Percentiles rank a stretch among this genome's conserved stretches.
phyloP scores from a whole-genome alignment of 495 filamentous ascomycete species.

The Neurospora sp. region DNA sequence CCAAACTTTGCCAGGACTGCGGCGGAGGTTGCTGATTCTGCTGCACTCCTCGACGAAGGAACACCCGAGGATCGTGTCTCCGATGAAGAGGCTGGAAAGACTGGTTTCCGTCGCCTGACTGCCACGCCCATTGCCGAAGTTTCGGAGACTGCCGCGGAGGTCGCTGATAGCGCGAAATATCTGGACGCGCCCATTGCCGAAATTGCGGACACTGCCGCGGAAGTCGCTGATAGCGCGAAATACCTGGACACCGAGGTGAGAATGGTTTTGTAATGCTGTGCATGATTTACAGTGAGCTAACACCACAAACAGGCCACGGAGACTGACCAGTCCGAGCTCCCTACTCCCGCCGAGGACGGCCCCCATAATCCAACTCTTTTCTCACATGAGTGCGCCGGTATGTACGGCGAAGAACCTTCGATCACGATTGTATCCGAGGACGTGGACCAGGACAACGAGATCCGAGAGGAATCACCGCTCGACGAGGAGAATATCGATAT shows the following conservation, averaged over 20 bases:
- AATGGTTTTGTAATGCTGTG: not conserved
- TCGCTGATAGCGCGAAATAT: not conserved
- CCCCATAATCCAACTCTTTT: slow-evolving; percentile 32
- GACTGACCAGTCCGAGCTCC: not conserved
- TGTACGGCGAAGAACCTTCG: slow-evolving; percentile 13
- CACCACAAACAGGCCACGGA: not conserved
- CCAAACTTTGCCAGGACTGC: slow-evolving; percentile 18
- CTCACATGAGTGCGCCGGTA: slow-evolving; percentile 34
- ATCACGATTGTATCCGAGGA: slow-evolving; percentile 8
- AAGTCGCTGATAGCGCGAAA: slow-evolving; percentile 39
- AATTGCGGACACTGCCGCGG: slow-evolving; percentile 32
- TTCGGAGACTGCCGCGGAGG: slow-evolving; percentile 28
- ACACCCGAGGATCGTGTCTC: slow-evolving; percentile 20
- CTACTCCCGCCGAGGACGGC: slow-evolving; percentile 1
- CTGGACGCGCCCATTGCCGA: slow-evolving; percentile 22
- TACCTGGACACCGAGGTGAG: slow-evolving; percentile 11
- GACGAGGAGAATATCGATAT: slow-evolving; percentile 25
- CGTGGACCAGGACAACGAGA: slow-evolving; percentile 1
- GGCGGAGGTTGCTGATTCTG: slow-evolving; percentile 34
- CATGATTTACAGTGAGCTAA: not conserved
- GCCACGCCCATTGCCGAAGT: slow-evolving; percentile 28
- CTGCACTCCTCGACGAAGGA: slow-evolving; percentile 26
- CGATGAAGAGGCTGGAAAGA: slow-evolving; percentile 19
- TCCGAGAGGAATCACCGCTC: slow-evolving; percentile 3
- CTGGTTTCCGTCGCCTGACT: slow-evolving; percentile 21